Conservation (phyloP, 805 yeast species). For the Yamadazyma phyllophila region DNA sequence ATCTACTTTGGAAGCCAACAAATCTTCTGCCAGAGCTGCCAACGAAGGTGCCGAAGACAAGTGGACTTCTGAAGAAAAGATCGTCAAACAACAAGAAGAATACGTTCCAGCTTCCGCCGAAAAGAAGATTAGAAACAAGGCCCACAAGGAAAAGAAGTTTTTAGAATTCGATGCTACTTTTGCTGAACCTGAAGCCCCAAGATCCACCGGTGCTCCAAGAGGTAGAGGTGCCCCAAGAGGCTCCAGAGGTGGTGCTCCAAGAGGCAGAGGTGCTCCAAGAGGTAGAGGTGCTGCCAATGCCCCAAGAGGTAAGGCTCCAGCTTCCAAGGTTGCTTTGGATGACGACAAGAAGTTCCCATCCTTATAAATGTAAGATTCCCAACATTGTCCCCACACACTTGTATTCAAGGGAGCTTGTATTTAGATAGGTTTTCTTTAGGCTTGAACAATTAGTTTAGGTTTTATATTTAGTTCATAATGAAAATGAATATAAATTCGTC, state of each 20-base stretch:
- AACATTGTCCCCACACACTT: background rate
- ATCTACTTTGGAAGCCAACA: constrained; percentile 35
- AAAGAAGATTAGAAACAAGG: constrained; percentile 71
- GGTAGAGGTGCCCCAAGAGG: constrained; percentile 32
- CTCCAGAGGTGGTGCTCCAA: constrained; percentile 18
- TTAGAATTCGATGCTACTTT: constrained; percentile 74
- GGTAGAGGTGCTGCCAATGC: constrained; percentile 10
- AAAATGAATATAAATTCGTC: constrained; percentile 12
- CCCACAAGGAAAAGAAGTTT: constrained; percentile 75
- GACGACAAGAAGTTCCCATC: constrained; percentile 75
- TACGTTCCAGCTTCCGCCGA: constrained; percentile 57
- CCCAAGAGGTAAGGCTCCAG: background rate
- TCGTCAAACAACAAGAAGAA: constrained; percentile 63
- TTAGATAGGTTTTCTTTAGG: background rate
- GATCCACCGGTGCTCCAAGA: constrained; percentile 18
- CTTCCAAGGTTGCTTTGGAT: constrained; percentile 33
- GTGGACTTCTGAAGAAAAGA: constrained; percentile 51
- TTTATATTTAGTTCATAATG: constrained; percentile 8
- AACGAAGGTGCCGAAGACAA: constrained; percentile 58
- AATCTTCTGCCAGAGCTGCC: constrained; percentile 44
- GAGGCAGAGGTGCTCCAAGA: constrained; percentile 18
- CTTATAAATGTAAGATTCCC: constrained; percentile 31
- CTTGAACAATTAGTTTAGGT: constrained; percentile 1
- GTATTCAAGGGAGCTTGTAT: too few species aligned
- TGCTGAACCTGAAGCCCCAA: constrained; percentile 45